Conservation (phyloP, 1,284 basidiomycete species). For the Fomes fomentarius region DNA sequence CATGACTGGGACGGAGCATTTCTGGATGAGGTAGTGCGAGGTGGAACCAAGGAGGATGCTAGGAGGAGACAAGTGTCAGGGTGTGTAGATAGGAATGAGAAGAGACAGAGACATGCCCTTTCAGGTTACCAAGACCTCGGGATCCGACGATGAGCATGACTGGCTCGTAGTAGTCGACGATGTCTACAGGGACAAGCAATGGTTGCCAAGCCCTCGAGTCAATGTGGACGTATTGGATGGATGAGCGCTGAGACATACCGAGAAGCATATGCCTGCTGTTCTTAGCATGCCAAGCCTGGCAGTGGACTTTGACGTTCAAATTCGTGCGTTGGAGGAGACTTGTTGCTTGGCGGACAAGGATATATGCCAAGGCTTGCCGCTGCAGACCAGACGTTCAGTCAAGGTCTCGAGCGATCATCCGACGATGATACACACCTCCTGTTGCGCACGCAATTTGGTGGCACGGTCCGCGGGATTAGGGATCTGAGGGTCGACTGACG, state of each 20-base stretch:
- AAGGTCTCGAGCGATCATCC: background rate
- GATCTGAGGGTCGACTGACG: constrained; percentile 77
- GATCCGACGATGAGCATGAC: constrained; percentile 96
- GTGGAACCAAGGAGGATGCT: constrained; percentile 97
- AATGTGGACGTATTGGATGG: too few species aligned
- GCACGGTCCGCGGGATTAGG: constrained; percentile 73
- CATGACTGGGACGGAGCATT: constrained; percentile 75
- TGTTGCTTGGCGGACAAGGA: constrained; percentile 88
- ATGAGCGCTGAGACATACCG: constrained; percentile 47
- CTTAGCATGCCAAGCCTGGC: constrained; percentile 96
- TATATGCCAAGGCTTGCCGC: constrained; percentile 88
- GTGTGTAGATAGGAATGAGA: background rate
- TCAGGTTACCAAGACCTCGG: constrained; percentile 87
- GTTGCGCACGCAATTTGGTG: constrained; percentile 81
- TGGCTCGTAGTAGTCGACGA: constrained; percentile 91
- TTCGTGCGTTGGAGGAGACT: constrained; percentile 88
- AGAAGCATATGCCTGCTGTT: constrained; percentile 93
- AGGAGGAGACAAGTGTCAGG: constrained; percentile 4
- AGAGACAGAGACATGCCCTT: constrained; percentile 64
- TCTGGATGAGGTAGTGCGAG: constrained; percentile 94
- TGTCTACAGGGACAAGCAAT: constrained; percentile 65
- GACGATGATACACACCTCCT: constrained; percentile 63
- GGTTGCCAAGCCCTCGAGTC: too few species aligned
- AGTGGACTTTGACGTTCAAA: constrained; percentile 84
- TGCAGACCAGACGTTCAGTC: constrained; percentile 31